Conservation (phyloP, 1,284 basidiomycete species). For the Heterobasidion irregulare region DNA sequence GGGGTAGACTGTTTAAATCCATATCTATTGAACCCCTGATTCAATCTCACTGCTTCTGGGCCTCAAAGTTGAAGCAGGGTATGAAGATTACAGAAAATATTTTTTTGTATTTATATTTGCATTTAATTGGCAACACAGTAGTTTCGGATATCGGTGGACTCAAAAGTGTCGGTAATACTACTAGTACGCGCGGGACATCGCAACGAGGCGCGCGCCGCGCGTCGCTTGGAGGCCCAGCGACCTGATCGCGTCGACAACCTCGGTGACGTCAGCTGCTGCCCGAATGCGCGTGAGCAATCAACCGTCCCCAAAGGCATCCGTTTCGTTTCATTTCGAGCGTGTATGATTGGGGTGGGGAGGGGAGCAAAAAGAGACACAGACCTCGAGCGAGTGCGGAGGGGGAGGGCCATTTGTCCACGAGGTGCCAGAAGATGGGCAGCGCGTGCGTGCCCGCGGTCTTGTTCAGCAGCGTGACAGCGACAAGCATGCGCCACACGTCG, state of each 20-base stretch:
- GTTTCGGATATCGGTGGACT: too few relatives aligned
- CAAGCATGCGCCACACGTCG: slow-evolving; percentile 47
- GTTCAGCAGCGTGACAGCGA: slow-evolving; percentile 47
- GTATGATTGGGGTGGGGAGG: background rate
- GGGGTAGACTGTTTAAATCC: too few relatives aligned
- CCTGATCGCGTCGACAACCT: slow-evolving; percentile 33
- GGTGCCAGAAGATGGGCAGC: slow-evolving; percentile 45
- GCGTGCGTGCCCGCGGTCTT: slow-evolving; percentile 44
- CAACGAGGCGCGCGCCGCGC: slow-evolving; percentile 41
- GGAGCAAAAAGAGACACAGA: slow-evolving; percentile 18
- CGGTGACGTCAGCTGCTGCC: slow-evolving; percentile 20
- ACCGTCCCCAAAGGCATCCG: too few relatives aligned
- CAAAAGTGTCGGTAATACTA: too few relatives aligned
- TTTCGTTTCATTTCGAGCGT: background rate
- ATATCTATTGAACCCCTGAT: too few relatives aligned
- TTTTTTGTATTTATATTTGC: too few relatives aligned
- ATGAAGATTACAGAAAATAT: too few relatives aligned
- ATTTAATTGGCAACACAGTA: too few relatives aligned
- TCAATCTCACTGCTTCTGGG: too few relatives aligned
- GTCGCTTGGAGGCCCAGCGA: slow-evolving; percentile 45
- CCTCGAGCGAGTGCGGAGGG: slow-evolving; percentile 42
- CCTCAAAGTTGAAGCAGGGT: too few relatives aligned
- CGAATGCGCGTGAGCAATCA: background rate
- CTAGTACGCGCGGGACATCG: slow-evolving; percentile 37
- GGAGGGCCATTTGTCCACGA: slow-evolving; percentile 44